A percentile compares a stretch with the other conserved stretches of the same genome.
Conservation (phyloP, 257 asterid species). For the Salvia splendens region DNA sequence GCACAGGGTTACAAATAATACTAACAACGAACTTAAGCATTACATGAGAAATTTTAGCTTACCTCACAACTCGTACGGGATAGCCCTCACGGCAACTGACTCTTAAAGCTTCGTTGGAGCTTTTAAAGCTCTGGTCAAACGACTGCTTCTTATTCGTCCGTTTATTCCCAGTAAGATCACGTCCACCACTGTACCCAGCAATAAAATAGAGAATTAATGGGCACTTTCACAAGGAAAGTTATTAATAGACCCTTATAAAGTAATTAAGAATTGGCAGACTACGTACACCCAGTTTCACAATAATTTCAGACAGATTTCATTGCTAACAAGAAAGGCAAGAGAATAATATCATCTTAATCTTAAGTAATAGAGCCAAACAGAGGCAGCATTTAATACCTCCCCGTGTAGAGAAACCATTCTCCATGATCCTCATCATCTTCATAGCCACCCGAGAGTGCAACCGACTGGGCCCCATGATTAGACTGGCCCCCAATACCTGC, state of each 20-base stretch:
- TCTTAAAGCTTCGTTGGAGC: constrained; percentile 73
- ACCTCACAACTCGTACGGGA: constrained; percentile 98
- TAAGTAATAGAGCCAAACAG: constrained; percentile 7
- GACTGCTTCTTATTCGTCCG: constrained; percentile 81
- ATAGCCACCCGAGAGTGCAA: constrained; percentile 91
- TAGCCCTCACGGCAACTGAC: constrained; percentile 82
- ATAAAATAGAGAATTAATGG: constrained; percentile 29
- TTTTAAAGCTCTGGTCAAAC: constrained; percentile 70
- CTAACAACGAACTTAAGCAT: no score
- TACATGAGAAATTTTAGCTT: constrained; percentile 25
- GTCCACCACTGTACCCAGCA: constrained; percentile 78
- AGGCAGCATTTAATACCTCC: constrained; percentile 58
- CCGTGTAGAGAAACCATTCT: constrained; percentile 95
- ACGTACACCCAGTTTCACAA: constrained; percentile 11
- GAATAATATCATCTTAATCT: no score
- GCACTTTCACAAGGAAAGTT: neutral
- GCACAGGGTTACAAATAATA: no score
- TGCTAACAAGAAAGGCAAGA: neutral
- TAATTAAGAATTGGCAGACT: constrained; percentile 6
- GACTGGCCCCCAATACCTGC: constrained; percentile 87
- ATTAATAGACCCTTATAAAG: neutral
- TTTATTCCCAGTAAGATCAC: constrained; percentile 86
- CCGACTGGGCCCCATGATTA: constrained; percentile 82
- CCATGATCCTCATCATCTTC: constrained; percentile 95
- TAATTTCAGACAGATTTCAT: constrained; percentile 7